Evolutionary conservation across 2,329 filamentous ascomycete species (phyloP).

Genomic region (Monosporascus sp.): DNA sequence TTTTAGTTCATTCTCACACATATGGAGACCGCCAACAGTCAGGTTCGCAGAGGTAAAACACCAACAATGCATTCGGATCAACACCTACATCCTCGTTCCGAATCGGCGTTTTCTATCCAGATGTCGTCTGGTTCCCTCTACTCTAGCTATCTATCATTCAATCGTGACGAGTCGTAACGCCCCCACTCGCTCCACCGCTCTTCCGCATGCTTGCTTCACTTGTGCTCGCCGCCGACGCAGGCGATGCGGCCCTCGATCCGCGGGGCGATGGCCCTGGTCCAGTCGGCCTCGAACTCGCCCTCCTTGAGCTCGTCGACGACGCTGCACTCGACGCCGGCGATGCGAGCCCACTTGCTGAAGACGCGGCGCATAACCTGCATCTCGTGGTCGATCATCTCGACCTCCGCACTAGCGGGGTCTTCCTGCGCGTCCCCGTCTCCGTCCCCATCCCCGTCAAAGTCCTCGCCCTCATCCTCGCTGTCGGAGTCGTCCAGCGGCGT

Average conservation of each 20-base stretch:
- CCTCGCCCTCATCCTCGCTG: conserved; percentile 25
- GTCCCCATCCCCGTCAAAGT: conserved; percentile 19
- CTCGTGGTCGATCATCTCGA: conserved; percentile 45
- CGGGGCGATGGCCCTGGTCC: conserved; percentile 77
- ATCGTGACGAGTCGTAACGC: too few relatives aligned
- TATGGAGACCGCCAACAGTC: too few relatives aligned
- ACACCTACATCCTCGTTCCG: too few relatives aligned
- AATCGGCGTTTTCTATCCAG: too few relatives aligned
- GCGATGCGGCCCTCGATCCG: conserved; percentile 69
- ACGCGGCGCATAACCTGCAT: conserved; percentile 63
- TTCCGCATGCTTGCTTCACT: conserved; percentile 1
- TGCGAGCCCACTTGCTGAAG: conserved; percentile 66
- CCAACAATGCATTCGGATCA: too few relatives aligned
- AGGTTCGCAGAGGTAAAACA: too few relatives aligned
- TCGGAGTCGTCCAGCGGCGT: conserved; percentile 40
- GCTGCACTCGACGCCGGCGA: conserved; percentile 55
- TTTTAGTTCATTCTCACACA: too few relatives aligned
- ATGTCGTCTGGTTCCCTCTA: too few relatives aligned
- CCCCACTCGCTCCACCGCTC: too few relatives aligned
- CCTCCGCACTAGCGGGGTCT: conserved; percentile 13
- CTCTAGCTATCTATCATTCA: too few relatives aligned
- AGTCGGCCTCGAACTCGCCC: conserved; percentile 58
- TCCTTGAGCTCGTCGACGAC: conserved; percentile 51
- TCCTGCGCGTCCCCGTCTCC: conserved; percentile 19
- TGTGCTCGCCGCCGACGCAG: conserved; percentile 16